Evolutionary conservation across 495 filamentous ascomycete genomes (phyloP), one percentile per base, ranked within the genome.

Genomic region (Xylaria bambusicola): DNA sequence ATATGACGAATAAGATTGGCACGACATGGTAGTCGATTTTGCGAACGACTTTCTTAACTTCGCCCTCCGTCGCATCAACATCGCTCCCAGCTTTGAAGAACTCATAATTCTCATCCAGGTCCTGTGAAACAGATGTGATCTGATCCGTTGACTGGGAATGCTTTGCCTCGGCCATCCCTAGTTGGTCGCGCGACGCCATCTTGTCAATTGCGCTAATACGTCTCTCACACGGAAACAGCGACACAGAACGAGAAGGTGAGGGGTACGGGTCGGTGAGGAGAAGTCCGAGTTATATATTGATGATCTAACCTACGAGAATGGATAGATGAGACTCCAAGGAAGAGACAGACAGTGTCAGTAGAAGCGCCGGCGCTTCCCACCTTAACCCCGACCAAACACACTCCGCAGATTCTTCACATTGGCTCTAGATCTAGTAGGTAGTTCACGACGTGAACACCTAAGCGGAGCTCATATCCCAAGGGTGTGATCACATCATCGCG

Each of bases 1-100:
- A 86, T 2, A 80, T 83, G 15, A 84, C 65, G 55, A 83, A 80
- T 1, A 88, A 67, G 18, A 85, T 64, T 0, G 85, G 83, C 24
- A 86, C 73, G 49, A 87, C 67, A 9, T 76, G 75, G 10, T 72
- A 58, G 61, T 86, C 85, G 52, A 86, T 83, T 64, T 82, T 84
- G 23, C 80, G 70, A 3, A 86, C 62, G 0, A 86, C 78, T 29
- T 63, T 56, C 18, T 50, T 56, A 24, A 67, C 44, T n/a, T 67
- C 53, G 2, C 63, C 65, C 10, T 66, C 21, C 6, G 69, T 72
- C 33, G 46, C 46, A n/a, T 72, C 70, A 13, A 71, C 61, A 26
- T 68, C 69, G 18, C 69, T 60, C 6, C 66, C 36, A n/a, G 62
- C 64, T 33, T 42, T 50, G 56, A 72, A 60, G 21, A 74, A 63